Evolutionary conservation across 1,139 yeast species (phyloP).

Genomic region (Yamadazyma pseudoaaseri): DNA sequence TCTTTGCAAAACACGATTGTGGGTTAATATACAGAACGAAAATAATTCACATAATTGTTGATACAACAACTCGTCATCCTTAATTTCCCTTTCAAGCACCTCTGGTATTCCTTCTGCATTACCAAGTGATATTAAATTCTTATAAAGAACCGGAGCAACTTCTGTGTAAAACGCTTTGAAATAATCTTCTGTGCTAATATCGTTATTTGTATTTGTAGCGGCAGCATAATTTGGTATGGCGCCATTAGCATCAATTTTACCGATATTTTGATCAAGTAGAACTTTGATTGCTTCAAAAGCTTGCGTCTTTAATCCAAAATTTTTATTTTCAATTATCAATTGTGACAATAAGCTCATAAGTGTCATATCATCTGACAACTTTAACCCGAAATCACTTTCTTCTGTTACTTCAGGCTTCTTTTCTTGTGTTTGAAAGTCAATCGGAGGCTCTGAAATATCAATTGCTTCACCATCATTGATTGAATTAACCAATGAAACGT

Average conservation of each 20-base stretch:
- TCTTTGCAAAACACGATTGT: constrained; percentile 54
- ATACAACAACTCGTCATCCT: constrained; percentile 42
- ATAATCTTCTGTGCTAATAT: constrained; percentile 49
- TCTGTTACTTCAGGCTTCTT: neutral
- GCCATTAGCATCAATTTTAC: constrained; percentile 16
- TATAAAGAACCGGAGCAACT: constrained; percentile 61
- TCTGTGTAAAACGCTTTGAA: constrained; percentile 58
- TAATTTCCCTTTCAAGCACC: constrained; percentile 13
- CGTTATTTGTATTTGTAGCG: constrained; percentile 30
- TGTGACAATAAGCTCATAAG: constrained; percentile 59
- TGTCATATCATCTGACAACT: constrained; percentile 58
- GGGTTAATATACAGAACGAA: constrained; percentile 64
- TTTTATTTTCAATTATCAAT: constrained; percentile 60
- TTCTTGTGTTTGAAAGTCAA: constrained; percentile 4
- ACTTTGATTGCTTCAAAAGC: constrained; percentile 80
- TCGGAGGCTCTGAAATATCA: constrained; percentile 36
- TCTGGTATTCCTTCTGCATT: constrained; percentile 11
- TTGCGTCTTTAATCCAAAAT: constrained; percentile 76
- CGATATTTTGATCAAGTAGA: constrained; percentile 60
- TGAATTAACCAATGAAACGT: constrained; percentile 61
- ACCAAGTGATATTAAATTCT: constrained; percentile 42
- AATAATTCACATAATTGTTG: constrained; percentile 71
- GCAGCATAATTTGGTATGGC: constrained; percentile 32
- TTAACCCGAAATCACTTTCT: constrained; percentile 23
- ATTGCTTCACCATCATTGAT: constrained; percentile 34